Evolutionary conservation across 2,329 filamentous ascomycete genomes (phyloP), one percentile per base, ranked within the genome.

Genomic region (Colletotrichum cordylinicola): DNA sequence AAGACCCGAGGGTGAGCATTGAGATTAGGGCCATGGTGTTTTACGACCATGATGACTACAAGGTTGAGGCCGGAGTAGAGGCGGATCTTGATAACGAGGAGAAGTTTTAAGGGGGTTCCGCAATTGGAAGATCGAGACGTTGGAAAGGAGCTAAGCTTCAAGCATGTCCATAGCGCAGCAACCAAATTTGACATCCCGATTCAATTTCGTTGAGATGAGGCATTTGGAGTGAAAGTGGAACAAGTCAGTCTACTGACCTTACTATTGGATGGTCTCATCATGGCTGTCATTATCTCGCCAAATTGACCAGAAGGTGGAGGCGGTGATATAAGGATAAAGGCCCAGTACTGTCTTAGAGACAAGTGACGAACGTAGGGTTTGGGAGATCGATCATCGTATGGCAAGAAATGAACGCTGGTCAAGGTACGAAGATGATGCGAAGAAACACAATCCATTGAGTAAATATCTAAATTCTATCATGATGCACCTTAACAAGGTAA

Each of bases 1-100:
- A n/a, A 10, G 27, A 33, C 27, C 64, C 39, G 16, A 29, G 64
- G 16, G 27, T 55, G n/a, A 67, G 64, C 16, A 67, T 67, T 15
- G 39, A 55, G n/a, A 67, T 55, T 3, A 67, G 64, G 2, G 64
- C 39, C 7, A 55, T 67, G 39, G 64, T 55, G 4, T 48, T 67
- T 7, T 67, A 67, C 1, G 39, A 67, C 5, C 21, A 67, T 13
- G 39, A 55, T 31, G 18, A 67, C 24, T 67, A 52, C n/a, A 27
- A 67, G 6, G 39, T 33, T 8, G 27, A 16, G 16, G n/a, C 5
- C 10, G 43, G 43, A 6, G 43, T 6, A n/a, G 43, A 48, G 5
- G 9, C 10, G 10, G 43, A 18, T 4, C 18, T 21, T n/a, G 43
- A 48, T 12, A 12, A 12, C 8, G 43, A 48, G 12, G 18, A 48